A percentile compares a stretch with the other conserved stretches of the same genome.
Evolutionary conservation across 805 yeast species (phyloP).

Genomic region (Myxozyma lipomycoides): DNA sequence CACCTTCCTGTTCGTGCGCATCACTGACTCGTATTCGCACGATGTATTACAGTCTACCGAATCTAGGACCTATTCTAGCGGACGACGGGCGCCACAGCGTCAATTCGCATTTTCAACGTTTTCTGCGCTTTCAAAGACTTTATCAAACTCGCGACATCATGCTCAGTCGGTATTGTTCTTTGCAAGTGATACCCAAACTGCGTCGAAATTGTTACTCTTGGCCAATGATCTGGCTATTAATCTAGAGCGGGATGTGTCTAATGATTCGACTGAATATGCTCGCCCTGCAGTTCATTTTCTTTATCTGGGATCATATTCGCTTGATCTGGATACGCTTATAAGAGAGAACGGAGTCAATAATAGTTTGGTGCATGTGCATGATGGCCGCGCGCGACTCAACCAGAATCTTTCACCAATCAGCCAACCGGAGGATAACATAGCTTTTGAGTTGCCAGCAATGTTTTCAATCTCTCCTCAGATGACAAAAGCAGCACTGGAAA

Average conservation of each 20-base stretch:
- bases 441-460: constrained; percentile 14
- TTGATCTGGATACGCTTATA: constrained; percentile 11
- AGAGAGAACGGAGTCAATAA: constrained; percentile 10
- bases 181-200: constrained; percentile 19
- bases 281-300: constrained; percentile 11
- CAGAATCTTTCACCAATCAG: constrained; percentile 7
- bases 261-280: not conserved
- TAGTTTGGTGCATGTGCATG: constrained; percentile 12
- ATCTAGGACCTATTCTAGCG: no score
- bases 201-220: constrained; percentile 14
- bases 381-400: constrained; percentile 23
- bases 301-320: constrained; percentile 23
- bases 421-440: constrained; percentile 1
- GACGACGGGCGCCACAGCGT: not conserved
- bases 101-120: constrained; percentile 22
- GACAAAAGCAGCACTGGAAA: constrained; percentile 14
- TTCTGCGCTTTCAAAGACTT: constrained; percentile 4
- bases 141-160: constrained; percentile 3
- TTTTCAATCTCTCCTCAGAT: constrained; percentile 15
- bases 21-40: not conserved
- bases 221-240: constrained; percentile 20
- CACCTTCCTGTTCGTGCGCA: constrained; percentile 3
- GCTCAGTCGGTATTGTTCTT: constrained; percentile 12
- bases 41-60: not conserved
- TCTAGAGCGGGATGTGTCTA: not conserved